Evolutionary conservation across 176 grass and related monocot genomes (phyloP).

Genomic region (Oryza coarctata): DNA sequence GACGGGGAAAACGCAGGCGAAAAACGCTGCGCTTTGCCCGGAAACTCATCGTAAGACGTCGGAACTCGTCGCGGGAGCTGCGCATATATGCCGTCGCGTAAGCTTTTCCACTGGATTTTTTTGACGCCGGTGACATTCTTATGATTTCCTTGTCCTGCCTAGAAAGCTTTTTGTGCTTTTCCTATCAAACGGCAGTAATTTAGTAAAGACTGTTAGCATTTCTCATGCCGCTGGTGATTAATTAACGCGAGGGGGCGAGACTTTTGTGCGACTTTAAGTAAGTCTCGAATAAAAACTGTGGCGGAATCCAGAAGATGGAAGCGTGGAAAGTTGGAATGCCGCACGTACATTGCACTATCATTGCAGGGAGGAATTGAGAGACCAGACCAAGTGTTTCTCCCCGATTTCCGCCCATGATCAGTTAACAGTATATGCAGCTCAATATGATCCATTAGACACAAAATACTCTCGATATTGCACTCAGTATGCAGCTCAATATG

Average conservation of each 20-base stretch:
- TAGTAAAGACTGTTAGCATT: background rate
- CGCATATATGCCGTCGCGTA: background rate
- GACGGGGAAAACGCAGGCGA: background rate
- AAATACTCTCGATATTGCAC: no score
- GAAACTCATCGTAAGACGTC: background rate
- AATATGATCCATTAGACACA: no score
- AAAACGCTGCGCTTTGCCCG: background rate
- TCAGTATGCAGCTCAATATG: no score
- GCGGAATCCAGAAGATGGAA: background rate
- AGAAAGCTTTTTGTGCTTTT: no score
- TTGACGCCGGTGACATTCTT: no score
- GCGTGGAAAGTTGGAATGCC: background rate
- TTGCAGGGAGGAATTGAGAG: background rate
- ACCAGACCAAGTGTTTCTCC: background rate
- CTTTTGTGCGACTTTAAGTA: background rate
- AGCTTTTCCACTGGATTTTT: background rate
- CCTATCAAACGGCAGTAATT: background rate
- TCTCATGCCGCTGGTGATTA: background rate
- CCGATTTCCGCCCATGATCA: background rate
- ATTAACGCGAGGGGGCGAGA: background rate
- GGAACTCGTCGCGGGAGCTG: background rate
- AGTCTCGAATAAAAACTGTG: background rate
- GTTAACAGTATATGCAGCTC: no score
- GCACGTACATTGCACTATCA: background rate
- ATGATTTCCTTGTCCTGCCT: no score